These are phyloP conservation scores for Platanthera zijinensis DNA, from an alignment of 106 monocot genomes.

Conservation along the genomic window DNA sequence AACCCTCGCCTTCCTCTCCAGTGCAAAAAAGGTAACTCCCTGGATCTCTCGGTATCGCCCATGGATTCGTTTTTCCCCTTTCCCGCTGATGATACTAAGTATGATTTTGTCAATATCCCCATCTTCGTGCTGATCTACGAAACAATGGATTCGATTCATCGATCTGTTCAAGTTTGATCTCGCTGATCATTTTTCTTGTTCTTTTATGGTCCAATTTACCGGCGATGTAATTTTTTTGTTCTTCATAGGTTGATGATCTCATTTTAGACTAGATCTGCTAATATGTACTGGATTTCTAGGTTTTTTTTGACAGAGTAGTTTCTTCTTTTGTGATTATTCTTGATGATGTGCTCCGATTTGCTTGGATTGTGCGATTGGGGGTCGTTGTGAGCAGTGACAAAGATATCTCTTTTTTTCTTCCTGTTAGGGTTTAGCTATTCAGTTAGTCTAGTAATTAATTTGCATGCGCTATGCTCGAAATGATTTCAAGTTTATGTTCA, in stretches of 20 bases:
- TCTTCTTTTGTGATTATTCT: not conserved
- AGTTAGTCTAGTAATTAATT: not conserved
- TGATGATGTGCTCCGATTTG: not conserved
- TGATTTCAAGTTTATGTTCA: not conserved
- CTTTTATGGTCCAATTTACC: not conserved
- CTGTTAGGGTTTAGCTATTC: not conserved
- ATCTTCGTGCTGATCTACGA: not conserved
- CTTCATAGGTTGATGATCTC: not conserved
- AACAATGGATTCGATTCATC: too few species aligned
- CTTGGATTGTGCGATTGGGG: not conserved
- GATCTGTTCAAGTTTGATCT: not conserved
- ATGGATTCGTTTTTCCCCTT: not conserved
- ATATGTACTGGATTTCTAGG: not conserved
- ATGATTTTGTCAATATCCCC: not conserved
- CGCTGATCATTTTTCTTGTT: not conserved
- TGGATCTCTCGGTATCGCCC: not conserved
- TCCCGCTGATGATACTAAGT: not conserved
- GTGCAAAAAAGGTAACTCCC: not conserved
- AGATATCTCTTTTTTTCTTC: not conserved
- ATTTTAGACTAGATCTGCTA: not conserved
- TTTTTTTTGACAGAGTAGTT: not conserved
- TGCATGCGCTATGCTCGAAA: not conserved
- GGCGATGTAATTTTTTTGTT: not conserved
- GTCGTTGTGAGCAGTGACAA: not conserved
- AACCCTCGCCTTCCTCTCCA: not conserved